Base-by-base conservation (phyloP, 345 rosid species). In the Corchorus capsularis region DNA sequence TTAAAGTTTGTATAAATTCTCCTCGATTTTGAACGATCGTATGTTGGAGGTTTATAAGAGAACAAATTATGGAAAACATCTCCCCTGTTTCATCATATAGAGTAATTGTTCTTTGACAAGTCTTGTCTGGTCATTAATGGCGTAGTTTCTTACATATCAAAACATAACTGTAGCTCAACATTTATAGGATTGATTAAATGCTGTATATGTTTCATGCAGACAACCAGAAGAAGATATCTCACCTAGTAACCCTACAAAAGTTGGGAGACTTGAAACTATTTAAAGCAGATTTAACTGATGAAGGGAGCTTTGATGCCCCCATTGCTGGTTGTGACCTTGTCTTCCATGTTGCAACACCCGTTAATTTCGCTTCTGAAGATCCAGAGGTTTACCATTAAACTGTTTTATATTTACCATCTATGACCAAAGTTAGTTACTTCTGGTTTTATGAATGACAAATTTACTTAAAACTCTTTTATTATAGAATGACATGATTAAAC, bases 281-380 rank as follows among this genome's bases (percentile, higher is more conserved):
- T 75, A 65, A 67, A 56, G 98, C 96, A 16, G 97, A 95, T 80
- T 81, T 95, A 60, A 86, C 91, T 0, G 85, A 89, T 22, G 97
- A 89, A 83, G 93, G 70, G 19, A 83, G 93, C 77, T 93, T 92
- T 0, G 81, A 77, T 78, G 86, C 84, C 22, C 83, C 99, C 1
- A 19, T 93, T 34, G 81, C 84, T 0, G 93, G 92, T 5, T 93
- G 91, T 72, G 87, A 90, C 55, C 43, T 86, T n/a, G 87, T 95
- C 69, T 95, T 95, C 94, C 99, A 87, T 71, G 90, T 95, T 37
- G 99, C 99, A 7, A 93, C 98, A 6, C 99, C 98, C 0, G 91
- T 93, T 75, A 89, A 89, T 81, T 93, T 95, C 68, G 84, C 88
- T 66, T 90, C 99, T 14, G 10, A 89, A 50, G 97, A 96, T 82